A percentile compares a stretch with the other conserved stretches of the same genome.
Evolutionary conservation across 2,329 filamentous ascomycete genomes (phyloP).

Genomic region (Colletotrichum sublineola): DNA sequence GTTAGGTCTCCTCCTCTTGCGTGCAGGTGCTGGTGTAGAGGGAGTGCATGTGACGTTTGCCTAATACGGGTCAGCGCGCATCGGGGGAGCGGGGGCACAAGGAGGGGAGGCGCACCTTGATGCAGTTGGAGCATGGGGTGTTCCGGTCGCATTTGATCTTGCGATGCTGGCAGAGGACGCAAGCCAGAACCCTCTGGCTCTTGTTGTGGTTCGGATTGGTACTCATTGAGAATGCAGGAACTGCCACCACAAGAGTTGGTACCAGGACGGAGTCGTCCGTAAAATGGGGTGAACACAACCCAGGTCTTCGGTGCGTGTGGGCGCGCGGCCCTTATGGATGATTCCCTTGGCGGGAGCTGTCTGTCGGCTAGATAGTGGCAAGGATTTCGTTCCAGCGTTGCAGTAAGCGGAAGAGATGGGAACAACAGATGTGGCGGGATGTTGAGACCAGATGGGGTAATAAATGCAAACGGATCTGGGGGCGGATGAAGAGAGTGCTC

Average conservation of each 20-base stretch:
- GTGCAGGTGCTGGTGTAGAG: slow-evolving; percentile 70
- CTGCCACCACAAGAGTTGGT: slow-evolving; percentile 19
- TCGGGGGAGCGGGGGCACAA: neutral
- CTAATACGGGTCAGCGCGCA: slow-evolving; percentile 51
- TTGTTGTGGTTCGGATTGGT: slow-evolving; percentile 48
- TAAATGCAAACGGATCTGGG: slow-evolving; percentile 31
- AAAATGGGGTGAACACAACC: slow-evolving; percentile 23
- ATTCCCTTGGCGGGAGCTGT: slow-evolving; percentile 21
- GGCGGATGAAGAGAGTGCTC: slow-evolving; percentile 10
- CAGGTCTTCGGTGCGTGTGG: slow-evolving; percentile 28
- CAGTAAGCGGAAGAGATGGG: slow-evolving; percentile 2
- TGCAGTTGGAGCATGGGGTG: slow-evolving; percentile 71
- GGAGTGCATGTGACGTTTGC: slow-evolving; percentile 71
- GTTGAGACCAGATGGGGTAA: slow-evolving; percentile 20
- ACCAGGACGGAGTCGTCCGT: slow-evolving; percentile 35
- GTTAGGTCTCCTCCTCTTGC: slow-evolving; percentile 70
- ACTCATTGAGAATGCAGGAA: slow-evolving; percentile 33
- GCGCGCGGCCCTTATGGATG: slow-evolving; percentile 40
- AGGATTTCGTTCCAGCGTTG: slow-evolving; percentile 12
- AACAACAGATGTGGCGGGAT: slow-evolving; percentile 3
- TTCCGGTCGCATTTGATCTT: slow-evolving; percentile 74
- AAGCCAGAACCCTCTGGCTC: slow-evolving; percentile 63
- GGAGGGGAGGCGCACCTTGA: slow-evolving; percentile 61
- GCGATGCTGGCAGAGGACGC: slow-evolving; percentile 70
- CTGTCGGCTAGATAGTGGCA: slow-evolving; percentile 12